A percentile compares a stretch with the other conserved stretches of the same genome.
These are phyloP conservation scores for Neospermospora avenae DNA, from an alignment of 2,329 filamentous ascomycete species.

Conservation along the genomic window DNA sequence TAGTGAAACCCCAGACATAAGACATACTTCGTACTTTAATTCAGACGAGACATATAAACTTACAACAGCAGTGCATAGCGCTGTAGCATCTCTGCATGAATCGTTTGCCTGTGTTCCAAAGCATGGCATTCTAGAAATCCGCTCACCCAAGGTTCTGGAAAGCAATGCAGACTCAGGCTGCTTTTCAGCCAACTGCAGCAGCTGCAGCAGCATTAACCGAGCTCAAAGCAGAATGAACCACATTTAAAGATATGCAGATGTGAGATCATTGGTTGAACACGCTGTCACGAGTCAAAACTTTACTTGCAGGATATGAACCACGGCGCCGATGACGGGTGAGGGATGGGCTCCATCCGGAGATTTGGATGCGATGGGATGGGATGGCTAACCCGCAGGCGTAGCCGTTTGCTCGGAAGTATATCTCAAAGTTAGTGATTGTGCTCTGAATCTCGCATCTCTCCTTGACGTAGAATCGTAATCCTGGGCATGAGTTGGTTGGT, in stretches of 20 bases:
- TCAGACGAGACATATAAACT: not conserved
- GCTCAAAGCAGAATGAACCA: not conserved
- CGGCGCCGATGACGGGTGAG: not conserved
- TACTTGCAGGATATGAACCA: not conserved
- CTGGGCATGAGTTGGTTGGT: too few relatives aligned
- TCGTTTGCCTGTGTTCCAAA: not conserved
- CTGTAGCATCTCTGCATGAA: not conserved
- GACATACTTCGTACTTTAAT: too few relatives aligned
- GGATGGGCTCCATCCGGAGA: slow-evolving; percentile 4
- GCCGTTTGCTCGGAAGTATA: too few relatives aligned
- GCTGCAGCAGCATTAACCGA: not conserved
- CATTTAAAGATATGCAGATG: too few relatives aligned
- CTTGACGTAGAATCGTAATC: not conserved
- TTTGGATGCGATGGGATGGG: not conserved
- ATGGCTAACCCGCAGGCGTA: too few relatives aligned
- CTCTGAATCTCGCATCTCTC: not conserved
- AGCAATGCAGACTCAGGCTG: too few relatives aligned
- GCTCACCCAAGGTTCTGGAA: not conserved
- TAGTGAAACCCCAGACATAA: not conserved
- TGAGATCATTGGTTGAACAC: not conserved
- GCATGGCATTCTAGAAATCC: not conserved
- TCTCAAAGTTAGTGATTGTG: too few relatives aligned
- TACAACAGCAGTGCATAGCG: not conserved
- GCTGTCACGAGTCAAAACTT: not conserved
- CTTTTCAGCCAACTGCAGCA: too few relatives aligned